Base-by-base conservation (phyloP, 768 basidiomycete species). In the Xerocomellus chrysenteron region DNA sequence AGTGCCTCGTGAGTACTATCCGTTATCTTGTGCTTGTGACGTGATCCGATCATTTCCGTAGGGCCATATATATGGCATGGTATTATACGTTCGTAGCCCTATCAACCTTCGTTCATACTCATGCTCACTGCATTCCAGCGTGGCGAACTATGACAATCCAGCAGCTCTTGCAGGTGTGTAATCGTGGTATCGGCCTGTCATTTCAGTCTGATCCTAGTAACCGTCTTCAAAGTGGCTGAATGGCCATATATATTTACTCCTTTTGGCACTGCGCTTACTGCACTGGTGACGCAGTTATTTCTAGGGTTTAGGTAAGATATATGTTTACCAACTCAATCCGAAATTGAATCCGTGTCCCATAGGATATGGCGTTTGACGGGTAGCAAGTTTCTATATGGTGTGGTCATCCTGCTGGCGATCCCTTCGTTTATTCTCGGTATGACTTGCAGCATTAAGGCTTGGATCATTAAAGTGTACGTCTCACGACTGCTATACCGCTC, bases 161-260 rank as follows among this genome's bases (percentile, higher is more conserved):
- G 46, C 43, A 14, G 63, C 60, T n/a, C 57, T 63, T 5, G 39
- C 50, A 32, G 39, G 61, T 60, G 28, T 2, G 58, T 30, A 19
- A 19, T 8, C 5, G 1, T 52, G 19, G 2, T n/a, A 2, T 24
- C 26, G 3, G 11, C 2, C 16, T 32, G 14, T 36, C 35, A 6
- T 13, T 45, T 37, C 5, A 6, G 5, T 37, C 37, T 24, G 7
- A 3, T 47, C 10, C 41, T 60, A 13, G 21, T 21, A 21, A 60
- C 11, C 3, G 8, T 30, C 3, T 4, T 57, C 50, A 2, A 61
- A 80, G 79, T 65, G 39, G 74, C 75, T 50, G 68, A 67, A n/a
- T 83, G 82, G 80, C 77, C 77, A 2, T 78, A 80, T 44, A 75
- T 78, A 2, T 80, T 83, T 52, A 82, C 80, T 0, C 78, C 81